Base-by-base conservation (phyloP, 768 basidiomycete species). In the Tylopilus sp. region DNA sequence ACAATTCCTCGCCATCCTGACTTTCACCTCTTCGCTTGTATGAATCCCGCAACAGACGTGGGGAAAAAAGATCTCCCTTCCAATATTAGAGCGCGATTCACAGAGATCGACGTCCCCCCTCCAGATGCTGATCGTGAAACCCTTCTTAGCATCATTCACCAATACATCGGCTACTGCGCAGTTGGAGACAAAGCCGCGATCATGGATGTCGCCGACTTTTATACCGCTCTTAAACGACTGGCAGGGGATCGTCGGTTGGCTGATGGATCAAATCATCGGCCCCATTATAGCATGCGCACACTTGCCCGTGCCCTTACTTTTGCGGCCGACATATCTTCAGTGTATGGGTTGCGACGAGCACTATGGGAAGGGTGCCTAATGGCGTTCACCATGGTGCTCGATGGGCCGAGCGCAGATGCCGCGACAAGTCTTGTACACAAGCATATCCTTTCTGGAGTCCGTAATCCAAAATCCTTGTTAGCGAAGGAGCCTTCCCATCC, bases 21-120 rank as follows among this genome's bases (percentile, higher is more conserved):
- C 62, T 99, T 99, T 75, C 89, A 96, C 19, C 78, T 98, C 6
- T 98, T 98, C 63, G 94, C 94, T 5, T 99, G 97, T 68, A 99
- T 99, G 97, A 99, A 99, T 65, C 97, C 97, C 6, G 97, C 97
- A 0, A 99, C 95, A 4, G 97, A 99, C 62, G 89, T 98, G 14
- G 97, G 97, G 30, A 99, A 98, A 76, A 97, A 94, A 63, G 96
- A 98, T 63, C 84, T 99, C 1, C 92, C 93, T 17, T 86, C 90
- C 6, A 87, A 87, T 62, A 89, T 98, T 45, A 85, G 95, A 31
- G 82, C 87, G 11, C 84, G 89, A 28, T 98, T 99, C 73, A 97
- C 94, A 1, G 97, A 98, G 68, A 83, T 98, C 49, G 93, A 94
- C 65, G 95, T 98, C 1, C 84, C 89, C n/a, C 81, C 95, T 4